Evolutionary conservation across 441 rosid genomes (phyloP).

Genomic region (Aleurites moluccanus): DNA sequence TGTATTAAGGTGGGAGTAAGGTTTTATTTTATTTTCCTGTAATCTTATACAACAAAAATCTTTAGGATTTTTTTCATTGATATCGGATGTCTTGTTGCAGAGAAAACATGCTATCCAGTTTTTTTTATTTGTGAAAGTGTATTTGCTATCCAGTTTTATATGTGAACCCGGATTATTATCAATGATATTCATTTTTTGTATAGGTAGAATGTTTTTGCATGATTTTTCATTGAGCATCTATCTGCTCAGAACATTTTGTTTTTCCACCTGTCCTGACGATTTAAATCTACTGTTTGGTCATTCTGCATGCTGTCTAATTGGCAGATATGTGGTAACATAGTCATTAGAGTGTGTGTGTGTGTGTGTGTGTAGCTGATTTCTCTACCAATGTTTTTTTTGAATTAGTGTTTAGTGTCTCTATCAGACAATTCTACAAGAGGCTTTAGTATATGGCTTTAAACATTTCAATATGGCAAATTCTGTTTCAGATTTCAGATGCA

Average conservation of each 20-base stretch:
- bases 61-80: background rate
- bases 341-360: background rate
- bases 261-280: no score
- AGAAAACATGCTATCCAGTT: background rate
- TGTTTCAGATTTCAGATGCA: slow-evolving; percentile 71
- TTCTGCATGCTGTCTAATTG: background rate
- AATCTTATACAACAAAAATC: background rate
- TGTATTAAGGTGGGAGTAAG: background rate
- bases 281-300: background rate
- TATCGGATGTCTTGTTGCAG: background rate
- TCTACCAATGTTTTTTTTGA: background rate
- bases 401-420: background rate
- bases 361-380: background rate
- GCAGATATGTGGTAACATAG: no score
- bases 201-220: background rate
- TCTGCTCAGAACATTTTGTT: background rate
- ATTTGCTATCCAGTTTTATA: background rate
- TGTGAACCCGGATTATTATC: background rate
- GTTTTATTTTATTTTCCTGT: background rate
- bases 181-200: background rate
- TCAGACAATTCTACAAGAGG: background rate
- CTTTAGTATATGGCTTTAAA: background rate
- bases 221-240: background rate
- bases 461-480: background rate
- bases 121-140: background rate